Evolutionary conservation across 345 rosid species (phyloP).

Genomic region (Euclidium syriacum): DNA sequence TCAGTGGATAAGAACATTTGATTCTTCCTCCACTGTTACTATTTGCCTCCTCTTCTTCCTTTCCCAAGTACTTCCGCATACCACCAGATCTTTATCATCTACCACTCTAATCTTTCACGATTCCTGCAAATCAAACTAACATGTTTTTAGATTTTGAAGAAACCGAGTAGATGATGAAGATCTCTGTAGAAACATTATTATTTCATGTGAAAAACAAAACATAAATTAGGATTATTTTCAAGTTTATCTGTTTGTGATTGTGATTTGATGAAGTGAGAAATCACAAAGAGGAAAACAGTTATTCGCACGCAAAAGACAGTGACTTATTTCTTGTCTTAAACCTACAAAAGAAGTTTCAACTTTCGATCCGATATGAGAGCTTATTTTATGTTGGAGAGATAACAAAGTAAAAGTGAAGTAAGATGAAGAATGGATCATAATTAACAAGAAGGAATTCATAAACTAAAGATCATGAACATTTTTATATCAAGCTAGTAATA

Average conservation of each 20-base stretch:
- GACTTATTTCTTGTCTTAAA: neutral
- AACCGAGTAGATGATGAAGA: neutral
- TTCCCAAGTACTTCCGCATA: slow-evolving; percentile 57
- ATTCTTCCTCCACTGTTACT: slow-evolving; percentile 46
- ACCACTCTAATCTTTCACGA: neutral
- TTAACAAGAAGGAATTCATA: neutral
- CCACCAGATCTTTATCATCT: slow-evolving; percentile 27
- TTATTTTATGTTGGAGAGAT: slow-evolving; percentile 30
- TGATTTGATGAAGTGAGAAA: slow-evolving; percentile 13
- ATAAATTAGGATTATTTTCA: neutral
- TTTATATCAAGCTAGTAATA: neutral
- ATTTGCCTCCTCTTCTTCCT: slow-evolving; percentile 39
- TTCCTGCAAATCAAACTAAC: neutral
- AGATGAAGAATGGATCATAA: slow-evolving; percentile 9
- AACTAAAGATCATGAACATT: neutral
- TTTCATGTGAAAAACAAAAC: slow-evolving; percentile 45
- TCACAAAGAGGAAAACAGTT: slow-evolving; percentile 15
- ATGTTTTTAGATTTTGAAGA: neutral
- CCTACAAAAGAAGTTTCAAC: slow-evolving; percentile 6
- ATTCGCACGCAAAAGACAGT: slow-evolving; percentile 21
- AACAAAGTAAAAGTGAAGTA: neutral
- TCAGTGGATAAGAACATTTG: slow-evolving; percentile 82
- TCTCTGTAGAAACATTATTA: slow-evolving; percentile 34
- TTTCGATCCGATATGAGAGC: slow-evolving; percentile 21
- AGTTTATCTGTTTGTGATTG: neutral